Evolutionary conservation across 148 eudicot species (phyloP), one percentile per base, ranked within the genome.

Genomic region (Agrostemma githago): DNA sequence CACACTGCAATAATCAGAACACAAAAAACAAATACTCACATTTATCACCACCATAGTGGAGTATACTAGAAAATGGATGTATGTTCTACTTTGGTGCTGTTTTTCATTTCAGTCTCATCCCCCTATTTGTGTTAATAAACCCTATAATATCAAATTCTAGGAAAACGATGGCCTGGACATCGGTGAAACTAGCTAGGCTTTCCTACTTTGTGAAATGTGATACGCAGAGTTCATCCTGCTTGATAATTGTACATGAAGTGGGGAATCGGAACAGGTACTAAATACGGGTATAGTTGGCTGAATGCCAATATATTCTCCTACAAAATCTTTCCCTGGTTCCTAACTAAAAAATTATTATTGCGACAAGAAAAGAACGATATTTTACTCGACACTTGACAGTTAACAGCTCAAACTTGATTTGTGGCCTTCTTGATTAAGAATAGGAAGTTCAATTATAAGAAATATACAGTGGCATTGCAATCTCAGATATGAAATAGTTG

Each of bases 1-100:
- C 88, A 88, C 41, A 87, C 97, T 92, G 96, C 73, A 73, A 63
- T 3, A 54, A 43, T 66, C 21, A 72, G 16, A 20, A 68, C 26
- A 6, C 26, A 19, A 20, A 5, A 39, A 9, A 15, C 16, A 51
- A 12, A 51, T 57, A n/a, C 34, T 26, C 34, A 26, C 9, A 46
- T 40, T 40, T 57, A 26, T 58, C 42, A 66, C 67, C 68, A 51
- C 34, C 34, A 26, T 26, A 26, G 34, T 26, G 34, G 34, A 26
- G 34, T 26, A 26, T 39, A 54, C 11, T 19, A 54, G 61, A 42
- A 74, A 14, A 58, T 26, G 19, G 41, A 16, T 19, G 63, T 21
- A 12, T 17, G 11, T 17, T 9, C 26, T 26, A 4, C 43, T 43
- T 39, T 64, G 0, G 19, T 17, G 3, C 12, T 26, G 5, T 41